Evolutionary conservation across 352 stramenopile species (phyloP).

Genomic region (Thraustochytrium striatum): DNA sequence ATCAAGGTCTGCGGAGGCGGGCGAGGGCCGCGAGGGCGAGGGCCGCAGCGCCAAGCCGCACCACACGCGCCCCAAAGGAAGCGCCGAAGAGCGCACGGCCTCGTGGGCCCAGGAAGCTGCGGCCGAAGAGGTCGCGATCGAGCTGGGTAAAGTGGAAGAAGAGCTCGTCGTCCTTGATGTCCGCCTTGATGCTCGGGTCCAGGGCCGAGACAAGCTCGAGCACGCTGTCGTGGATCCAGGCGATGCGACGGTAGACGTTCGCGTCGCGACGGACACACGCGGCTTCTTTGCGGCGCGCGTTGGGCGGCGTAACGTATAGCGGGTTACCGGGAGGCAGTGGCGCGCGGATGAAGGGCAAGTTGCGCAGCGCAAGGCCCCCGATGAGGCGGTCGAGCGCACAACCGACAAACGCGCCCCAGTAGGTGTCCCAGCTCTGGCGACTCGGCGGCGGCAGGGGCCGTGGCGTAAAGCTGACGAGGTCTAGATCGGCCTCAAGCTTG

Average conservation of each 20-base stretch:
- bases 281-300: neutral
- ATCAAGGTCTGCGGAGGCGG: no score
- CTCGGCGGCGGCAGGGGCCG: neutral
- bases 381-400: neutral
- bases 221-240: slow-evolving; percentile 19
- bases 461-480: slow-evolving; percentile 6
- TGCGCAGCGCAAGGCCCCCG: neutral
- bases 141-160: slow-evolving; percentile 33
- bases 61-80: no score
- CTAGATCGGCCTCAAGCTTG: slow-evolving; percentile 13
- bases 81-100: no score
- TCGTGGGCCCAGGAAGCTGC: no score
- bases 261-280: slow-evolving; percentile 20
- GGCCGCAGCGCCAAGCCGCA: no score
- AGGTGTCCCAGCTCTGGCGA: neutral
- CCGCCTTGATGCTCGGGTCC: neutral
- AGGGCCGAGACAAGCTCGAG: slow-evolving; percentile 14
- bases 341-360: neutral
- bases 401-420: neutral
- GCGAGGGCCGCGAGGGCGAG: no score
- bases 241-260: slow-evolving; percentile 42
- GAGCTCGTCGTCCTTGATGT: slow-evolving; percentile 1
- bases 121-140: neutral
- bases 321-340: neutral
- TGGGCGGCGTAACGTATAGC: neutral